Base-by-base conservation (phyloP, 306 rosid species). In the Prosopis cineraria region DNA sequence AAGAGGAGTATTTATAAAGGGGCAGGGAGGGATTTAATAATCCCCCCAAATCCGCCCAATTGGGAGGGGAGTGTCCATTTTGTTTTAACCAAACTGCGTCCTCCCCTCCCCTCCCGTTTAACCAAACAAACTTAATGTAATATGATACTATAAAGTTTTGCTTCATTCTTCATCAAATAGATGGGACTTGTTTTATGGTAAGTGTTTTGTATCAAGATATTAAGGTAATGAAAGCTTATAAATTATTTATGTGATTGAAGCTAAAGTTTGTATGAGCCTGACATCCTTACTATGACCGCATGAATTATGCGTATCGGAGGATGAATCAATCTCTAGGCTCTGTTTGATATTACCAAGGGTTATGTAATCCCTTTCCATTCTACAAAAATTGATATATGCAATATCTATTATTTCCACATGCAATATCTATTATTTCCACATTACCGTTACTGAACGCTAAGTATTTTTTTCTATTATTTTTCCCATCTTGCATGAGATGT, bases 281-380 rank as follows among this genome's bases (percentile, higher is more conserved):
- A 36, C 7, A 56, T 66, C 43, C 48, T 37, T 25, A 66, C 20
- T 24, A 7, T 73, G 73, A 34, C 19, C 20, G 16, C 16, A n/a
- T 79, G 58, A 47, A 44, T 78, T 37, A 3, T 65, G 60, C 62
- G 16, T 62, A 9, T 73, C 62, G 67, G 80, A 70, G 48, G 71
- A 63, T 78, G 72, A 20, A 68, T 52, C 66, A 68, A 34, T 40
- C 65, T 72, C 33, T 68, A 53, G 60, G 29, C 60, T 53, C 27
- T 53, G 60, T 22, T 53, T 53, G 14, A 22, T 22, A 53, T 19
- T n/a, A n/a, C 17, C 11, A 0, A 50, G 56, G 53, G 22, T 4
- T 16, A 47, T 50, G 58, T 8, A 50, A 1, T 50, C 27, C 58
- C 27, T 50, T 50, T n/a, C 58, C 58, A 20, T n/a, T 7, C 1